phyloP scores from a whole-genome alignment of 106 monocot species.

The Dioscorea zingiberensis region DNA sequence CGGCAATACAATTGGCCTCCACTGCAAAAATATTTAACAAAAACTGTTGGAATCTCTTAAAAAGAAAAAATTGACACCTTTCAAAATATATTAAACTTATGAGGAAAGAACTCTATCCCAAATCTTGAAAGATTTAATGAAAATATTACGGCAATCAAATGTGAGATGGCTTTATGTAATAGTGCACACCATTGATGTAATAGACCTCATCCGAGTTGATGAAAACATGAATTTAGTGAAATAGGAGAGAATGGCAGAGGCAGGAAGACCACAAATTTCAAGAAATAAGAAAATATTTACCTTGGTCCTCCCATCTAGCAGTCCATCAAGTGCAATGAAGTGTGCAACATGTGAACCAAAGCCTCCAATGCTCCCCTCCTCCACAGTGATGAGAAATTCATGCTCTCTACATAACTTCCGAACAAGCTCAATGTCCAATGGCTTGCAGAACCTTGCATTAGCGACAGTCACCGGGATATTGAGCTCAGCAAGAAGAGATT shows the following conservation, averaged over 20 bases:
- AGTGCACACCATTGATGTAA: background rate
- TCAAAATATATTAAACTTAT: background rate
- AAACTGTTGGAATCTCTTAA: too few relatives aligned
- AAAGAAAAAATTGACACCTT: too few relatives aligned
- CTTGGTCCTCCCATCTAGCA: slow-evolving; percentile 62
- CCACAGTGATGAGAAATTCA: slow-evolving; percentile 63
- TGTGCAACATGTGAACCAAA: slow-evolving; percentile 82
- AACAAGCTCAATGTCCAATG: slow-evolving; percentile 70
- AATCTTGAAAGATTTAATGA: background rate
- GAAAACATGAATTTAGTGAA: background rate
- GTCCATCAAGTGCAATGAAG: slow-evolving; percentile 69
- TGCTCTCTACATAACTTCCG: slow-evolving; percentile 55
- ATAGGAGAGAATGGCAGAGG: too few relatives aligned
- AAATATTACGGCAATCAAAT: background rate
- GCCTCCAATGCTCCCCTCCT: slow-evolving; percentile 79
- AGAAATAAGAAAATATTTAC: slow-evolving; percentile 14
- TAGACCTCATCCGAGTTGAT: background rate
- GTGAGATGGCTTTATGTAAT: background rate
- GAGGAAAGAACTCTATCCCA: background rate
- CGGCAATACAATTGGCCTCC: slow-evolving; percentile 68
- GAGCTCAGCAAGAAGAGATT: slow-evolving; percentile 41
- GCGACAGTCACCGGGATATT: slow-evolving; percentile 63
- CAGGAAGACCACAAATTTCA: too few relatives aligned
- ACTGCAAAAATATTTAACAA: slow-evolving; percentile 20
- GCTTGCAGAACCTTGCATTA: slow-evolving; percentile 88